These are phyloP conservation scores for Hordeum marinum DNA, from an alignment of 176 grass and related monocot genomes.

Conservation along the genomic window DNA sequence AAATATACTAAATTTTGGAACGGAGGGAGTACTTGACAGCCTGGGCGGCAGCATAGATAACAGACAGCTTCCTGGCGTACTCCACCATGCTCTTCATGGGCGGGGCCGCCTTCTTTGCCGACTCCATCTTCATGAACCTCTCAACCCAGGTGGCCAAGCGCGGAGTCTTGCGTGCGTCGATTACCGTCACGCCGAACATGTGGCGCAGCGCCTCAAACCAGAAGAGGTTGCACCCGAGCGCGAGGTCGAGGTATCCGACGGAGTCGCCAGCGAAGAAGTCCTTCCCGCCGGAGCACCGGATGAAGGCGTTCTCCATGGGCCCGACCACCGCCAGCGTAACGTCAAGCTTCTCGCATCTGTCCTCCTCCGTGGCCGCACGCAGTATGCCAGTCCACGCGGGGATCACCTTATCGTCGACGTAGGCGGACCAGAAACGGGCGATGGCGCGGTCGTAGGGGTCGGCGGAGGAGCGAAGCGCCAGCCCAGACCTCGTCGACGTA, in stretches of 20 bases:
- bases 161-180: not conserved
- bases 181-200: not conserved
- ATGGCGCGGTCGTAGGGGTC: not conserved
- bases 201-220: not conserved
- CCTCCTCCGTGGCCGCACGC: not conserved
- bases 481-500: not conserved
- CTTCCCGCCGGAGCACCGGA: not conserved
- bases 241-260: not conserved
- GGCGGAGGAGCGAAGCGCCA: not conserved
- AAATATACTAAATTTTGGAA: too few relatives aligned
- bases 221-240: not conserved
- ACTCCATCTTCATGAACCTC: not conserved
- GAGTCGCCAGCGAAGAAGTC: not conserved
- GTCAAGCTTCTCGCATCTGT: not conserved
- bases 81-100: not conserved
- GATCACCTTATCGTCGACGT: not conserved
- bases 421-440: not conserved
- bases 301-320: not conserved
- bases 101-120: not conserved
- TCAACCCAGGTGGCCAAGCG: not conserved
- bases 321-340: not conserved
- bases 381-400: not conserved
- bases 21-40: too few relatives aligned
- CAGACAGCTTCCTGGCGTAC: not conserved
- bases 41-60: too few relatives aligned